Evolutionary conservation across 2,329 filamentous ascomycete genomes (phyloP).

Genomic region (Arthrobotrys pseudoclavata): DNA sequence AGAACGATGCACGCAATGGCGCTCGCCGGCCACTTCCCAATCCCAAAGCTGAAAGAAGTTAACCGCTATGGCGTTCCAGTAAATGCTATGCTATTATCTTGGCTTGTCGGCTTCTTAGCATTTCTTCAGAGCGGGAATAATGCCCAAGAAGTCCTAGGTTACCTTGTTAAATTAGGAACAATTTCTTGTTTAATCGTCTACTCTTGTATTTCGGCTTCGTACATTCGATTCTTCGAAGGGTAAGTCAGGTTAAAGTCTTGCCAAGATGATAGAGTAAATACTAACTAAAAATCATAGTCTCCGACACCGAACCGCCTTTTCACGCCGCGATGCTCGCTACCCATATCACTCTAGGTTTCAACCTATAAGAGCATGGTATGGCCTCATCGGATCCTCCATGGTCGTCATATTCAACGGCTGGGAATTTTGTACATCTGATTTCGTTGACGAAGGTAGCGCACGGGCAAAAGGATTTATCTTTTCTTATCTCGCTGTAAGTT

Average conservation of each 20-base stretch:
- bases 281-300: conserved; percentile 18
- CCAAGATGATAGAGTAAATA: not conserved
- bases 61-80: conserved; percentile 66
- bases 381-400: conserved; percentile 59
- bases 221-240: conserved; percentile 58
- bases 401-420: conserved; percentile 59
- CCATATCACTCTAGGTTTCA: conserved; percentile 64
- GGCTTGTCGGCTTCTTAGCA: conserved; percentile 66
- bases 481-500: conserved; percentile 51
- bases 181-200: conserved; percentile 56
- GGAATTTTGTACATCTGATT: conserved; percentile 52
- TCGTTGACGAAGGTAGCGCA: conserved; percentile 49
- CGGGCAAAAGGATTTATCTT: conserved; percentile 53
- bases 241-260: conserved; percentile 11
- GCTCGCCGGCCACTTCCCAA: conserved; percentile 66
- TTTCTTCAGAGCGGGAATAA: conserved; percentile 65
- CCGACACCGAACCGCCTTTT: conserved; percentile 53
- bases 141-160: conserved; percentile 56
- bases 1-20: conserved; percentile 68
- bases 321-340: conserved; percentile 61
- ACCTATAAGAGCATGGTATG: conserved; percentile 63
- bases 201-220: conserved; percentile 49
- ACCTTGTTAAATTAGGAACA: conserved; percentile 52
- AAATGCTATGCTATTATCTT: conserved; percentile 66
- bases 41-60: conserved; percentile 64